Evolutionary conservation across 202 grass and related monocot genomes (phyloP).

Genomic region (Alloteropsis angusta): DNA sequence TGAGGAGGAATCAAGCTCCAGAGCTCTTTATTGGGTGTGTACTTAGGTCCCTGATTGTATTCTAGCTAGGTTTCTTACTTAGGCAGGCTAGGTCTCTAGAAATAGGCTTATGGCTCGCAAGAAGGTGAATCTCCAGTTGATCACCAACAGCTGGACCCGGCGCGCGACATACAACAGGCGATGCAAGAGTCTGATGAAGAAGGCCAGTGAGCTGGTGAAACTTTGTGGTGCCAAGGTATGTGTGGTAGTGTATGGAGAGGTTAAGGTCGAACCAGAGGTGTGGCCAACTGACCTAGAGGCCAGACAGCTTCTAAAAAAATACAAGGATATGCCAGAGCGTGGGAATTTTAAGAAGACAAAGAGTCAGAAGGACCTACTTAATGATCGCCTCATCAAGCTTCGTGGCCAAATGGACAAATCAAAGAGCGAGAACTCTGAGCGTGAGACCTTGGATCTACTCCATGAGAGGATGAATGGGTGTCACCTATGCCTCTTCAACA

Average conservation of each 20-base stretch:
- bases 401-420: neutral
- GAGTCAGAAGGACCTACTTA: slow-evolving; percentile 28
- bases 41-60: neutral
- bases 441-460: neutral
- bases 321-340: slow-evolving; percentile 19
- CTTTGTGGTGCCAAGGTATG: slow-evolving; percentile 11
- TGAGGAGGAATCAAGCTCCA: neutral
- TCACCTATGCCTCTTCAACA: neutral
- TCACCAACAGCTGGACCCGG: neutral
- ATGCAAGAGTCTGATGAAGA: slow-evolving; percentile 18
- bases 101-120: slow-evolving; percentile 7
- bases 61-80: neutral
- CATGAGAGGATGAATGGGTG: neutral
- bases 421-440: neutral
- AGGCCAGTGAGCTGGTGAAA: slow-evolving; percentile 3
- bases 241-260: slow-evolving; percentile 20
- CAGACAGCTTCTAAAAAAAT: neutral
- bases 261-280: neutral
- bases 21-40: too few species aligned
- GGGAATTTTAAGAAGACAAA: slow-evolving; percentile 23
- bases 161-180: slow-evolving; percentile 13
- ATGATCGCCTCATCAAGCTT: neutral
- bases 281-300: slow-evolving; percentile 1
- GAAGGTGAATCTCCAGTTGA: slow-evolving; percentile 34
- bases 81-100: neutral